These are phyloP conservation scores for Auricularia cornea DNA, from an alignment of 768 basidiomycete genomes.

Conservation along the genomic window DNA sequence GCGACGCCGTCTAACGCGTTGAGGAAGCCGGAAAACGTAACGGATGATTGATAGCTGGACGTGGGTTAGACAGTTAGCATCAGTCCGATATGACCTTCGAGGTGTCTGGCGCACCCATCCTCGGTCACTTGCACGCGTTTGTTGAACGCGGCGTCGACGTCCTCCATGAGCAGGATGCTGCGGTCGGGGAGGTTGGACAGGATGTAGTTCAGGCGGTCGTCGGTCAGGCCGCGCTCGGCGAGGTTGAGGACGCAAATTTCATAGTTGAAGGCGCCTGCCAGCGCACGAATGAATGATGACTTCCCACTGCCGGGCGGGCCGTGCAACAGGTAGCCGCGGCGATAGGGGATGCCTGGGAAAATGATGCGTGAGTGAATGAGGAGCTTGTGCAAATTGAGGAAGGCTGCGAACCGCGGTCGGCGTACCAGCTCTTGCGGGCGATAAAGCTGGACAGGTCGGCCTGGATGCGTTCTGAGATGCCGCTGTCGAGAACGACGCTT, in stretches of 20 bases:
- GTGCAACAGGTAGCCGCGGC: constrained; percentile 88
- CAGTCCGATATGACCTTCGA: too few relatives aligned
- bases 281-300: constrained; percentile 95
- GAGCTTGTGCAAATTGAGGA: background rate
- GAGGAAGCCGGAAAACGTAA: constrained; percentile 95
- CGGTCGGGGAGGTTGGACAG: constrained; percentile 89
- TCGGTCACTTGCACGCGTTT: constrained; percentile 84
- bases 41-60: constrained; percentile 68
- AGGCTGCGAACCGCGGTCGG: constrained; percentile 68
- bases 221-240: constrained; percentile 89
- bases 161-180: constrained; percentile 92
- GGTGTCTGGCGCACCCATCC: constrained; percentile 92
- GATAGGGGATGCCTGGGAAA: constrained; percentile 82
- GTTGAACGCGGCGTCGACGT: constrained; percentile 95
- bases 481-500: constrained; percentile 81
- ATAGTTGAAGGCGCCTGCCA: constrained; percentile 86
- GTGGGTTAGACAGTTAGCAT: too few relatives aligned
- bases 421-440: constrained; percentile 84
- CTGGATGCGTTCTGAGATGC: constrained; percentile 78
- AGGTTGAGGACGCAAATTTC: constrained; percentile 95
- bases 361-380: too few relatives aligned
- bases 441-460: constrained; percentile 77
- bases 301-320: constrained; percentile 98
- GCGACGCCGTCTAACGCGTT: constrained; percentile 97
- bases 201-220: constrained; percentile 92